Evolutionary conservation across 192 early-diverging fungal species (phyloP).

Genomic region (Backusella psychrophila): DNA sequence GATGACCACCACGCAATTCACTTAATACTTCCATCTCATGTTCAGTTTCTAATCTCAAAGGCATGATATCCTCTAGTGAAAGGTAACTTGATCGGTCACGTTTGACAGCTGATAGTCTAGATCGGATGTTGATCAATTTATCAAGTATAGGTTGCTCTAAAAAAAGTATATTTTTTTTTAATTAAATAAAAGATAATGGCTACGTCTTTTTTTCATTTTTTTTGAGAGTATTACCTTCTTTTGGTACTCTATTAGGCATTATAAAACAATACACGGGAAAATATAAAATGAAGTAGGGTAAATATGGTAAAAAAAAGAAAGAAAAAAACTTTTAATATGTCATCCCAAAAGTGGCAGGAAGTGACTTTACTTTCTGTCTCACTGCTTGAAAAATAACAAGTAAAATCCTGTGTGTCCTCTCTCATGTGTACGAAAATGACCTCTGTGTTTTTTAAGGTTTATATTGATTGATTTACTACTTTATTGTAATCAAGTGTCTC

Average conservation of each 20-base stretch:
- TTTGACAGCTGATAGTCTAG: conserved; percentile 67
- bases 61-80: conserved; percentile 55
- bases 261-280: background rate
- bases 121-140: conserved; percentile 58
- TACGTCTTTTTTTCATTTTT: too few relatives aligned
- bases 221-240: conserved; percentile 12
- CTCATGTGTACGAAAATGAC: too few relatives aligned
- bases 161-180: background rate
- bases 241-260: conserved; percentile 25
- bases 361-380: background rate
- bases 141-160: conserved; percentile 61
- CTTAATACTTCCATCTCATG: conserved; percentile 42
- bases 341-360: background rate
- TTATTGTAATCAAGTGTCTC: background rate
- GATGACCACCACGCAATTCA: conserved; percentile 17
- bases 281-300: background rate
- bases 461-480: background rate
- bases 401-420: background rate
- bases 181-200: background rate
- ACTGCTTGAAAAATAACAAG: background rate
- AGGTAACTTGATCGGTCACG: conserved; percentile 68
- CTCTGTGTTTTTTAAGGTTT: background rate
- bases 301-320: background rate
- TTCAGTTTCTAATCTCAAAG: conserved; percentile 55
- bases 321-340: background rate